Evolutionary conservation across 352 stramenopile genomes (phyloP), one percentile per base, ranked within the genome.

Genomic region (Phytopythium litorale): DNA sequence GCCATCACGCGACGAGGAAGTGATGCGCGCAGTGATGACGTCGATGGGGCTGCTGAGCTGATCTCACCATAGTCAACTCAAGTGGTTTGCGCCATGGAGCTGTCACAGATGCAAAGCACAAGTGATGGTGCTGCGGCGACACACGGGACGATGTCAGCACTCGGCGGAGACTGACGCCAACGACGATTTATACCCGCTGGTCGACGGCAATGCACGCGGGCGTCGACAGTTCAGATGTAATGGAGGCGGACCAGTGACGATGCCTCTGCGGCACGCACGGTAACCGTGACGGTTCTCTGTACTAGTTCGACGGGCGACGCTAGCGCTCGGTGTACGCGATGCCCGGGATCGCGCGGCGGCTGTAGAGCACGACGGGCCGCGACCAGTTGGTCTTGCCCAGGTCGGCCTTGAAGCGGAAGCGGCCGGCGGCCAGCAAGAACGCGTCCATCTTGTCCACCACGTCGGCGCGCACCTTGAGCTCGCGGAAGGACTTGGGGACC

Each of bases 381-480:
- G 78, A 91, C 85, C 85, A 94, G 60, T 94, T 92, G 18, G 85
- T 94, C 60, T 89, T 91, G 35, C 85, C 85, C 9, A 94, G 66
- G 23, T 74, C 60, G 3, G 73, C 75, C 57, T 81, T 88, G 68
- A 74, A 80, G 38, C 68, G 78, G 63, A 92, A 94, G 19, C 77
- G 78, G 9, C 79, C 79, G 18, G 70, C 66, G 15, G 71, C 71
- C 30, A 87, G 67, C 23, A 92, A 59, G 57, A 91, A 89, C 19
- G 62, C 63, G 49, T 91, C 74, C 50, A 92, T 94, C 38, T 71
- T 75, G 46, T 89, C 79, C 7, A 89, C 64, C 38, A 92, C 75
- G 54, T 89, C 78, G 33, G 75, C 60, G 8, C 79, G 78, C 13
- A 89, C 70, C 60, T 87, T 80, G 37, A 94, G 70, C 51, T 79